phyloP scores from a whole-genome alignment of 148 eudicot species.

The Rhododendron simsii region DNA sequence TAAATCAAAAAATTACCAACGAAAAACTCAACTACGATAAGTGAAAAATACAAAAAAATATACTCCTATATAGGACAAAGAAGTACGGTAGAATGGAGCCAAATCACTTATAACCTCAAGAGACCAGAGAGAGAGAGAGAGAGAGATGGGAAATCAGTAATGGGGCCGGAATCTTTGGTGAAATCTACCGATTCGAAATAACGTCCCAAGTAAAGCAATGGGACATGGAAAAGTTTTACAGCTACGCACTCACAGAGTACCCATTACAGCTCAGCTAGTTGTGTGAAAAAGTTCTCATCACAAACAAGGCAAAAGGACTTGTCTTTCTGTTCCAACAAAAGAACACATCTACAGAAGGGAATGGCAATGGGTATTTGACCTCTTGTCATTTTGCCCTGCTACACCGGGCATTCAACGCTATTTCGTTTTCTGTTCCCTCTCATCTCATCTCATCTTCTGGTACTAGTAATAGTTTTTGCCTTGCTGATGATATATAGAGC shows the following conservation, averaged over 20 bases:
- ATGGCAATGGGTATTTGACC: background rate
- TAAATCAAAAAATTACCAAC: too few species aligned
- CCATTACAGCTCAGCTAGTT: background rate
- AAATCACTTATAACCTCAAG: too few species aligned
- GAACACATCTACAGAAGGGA: background rate
- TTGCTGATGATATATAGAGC: background rate
- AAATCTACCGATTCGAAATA: background rate
- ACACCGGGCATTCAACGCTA: background rate
- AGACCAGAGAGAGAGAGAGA: background rate
- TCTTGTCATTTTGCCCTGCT: background rate
- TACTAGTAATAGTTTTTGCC: background rate
- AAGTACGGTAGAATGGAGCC: too few species aligned
- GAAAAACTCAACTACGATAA: too few species aligned
- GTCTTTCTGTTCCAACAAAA: background rate
- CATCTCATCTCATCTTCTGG: background rate
- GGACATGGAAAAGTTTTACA: background rate
- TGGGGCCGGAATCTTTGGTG: background rate
- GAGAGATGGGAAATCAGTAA: background rate
- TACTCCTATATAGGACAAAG: too few species aligned
- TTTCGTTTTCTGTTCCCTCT: background rate
- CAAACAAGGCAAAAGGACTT: background rate
- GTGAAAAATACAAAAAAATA: too few species aligned
- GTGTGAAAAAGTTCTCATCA: background rate
- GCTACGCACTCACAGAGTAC: background rate
- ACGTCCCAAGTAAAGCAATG: background rate